Conservation (phyloP, 306 rosid genomes). For the Inga laurina region DNA sequence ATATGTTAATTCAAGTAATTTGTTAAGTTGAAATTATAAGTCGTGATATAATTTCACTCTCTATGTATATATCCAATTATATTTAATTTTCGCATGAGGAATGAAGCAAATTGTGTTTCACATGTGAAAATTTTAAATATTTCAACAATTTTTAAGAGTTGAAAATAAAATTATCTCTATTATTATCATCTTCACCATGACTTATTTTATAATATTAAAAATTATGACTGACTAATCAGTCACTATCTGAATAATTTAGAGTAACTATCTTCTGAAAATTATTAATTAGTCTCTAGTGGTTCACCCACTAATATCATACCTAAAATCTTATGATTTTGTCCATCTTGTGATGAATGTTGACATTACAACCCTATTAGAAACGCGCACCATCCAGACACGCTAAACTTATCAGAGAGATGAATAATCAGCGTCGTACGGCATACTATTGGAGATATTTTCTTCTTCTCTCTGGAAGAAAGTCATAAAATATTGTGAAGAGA, state of each 20-base stretch:
- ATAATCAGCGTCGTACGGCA: neutral
- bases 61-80: neutral
- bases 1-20: neutral
- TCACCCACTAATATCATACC: neutral
- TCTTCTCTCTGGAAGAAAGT: neutral
- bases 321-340: neutral
- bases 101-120: neutral
- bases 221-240: neutral
- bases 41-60: neutral
- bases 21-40: neutral
- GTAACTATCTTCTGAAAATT: neutral
- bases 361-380: neutral
- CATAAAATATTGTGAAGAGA: neutral
- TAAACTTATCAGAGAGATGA: neutral
- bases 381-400: neutral
- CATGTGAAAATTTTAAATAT: neutral
- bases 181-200: neutral
- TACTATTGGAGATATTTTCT: slow-evolving; percentile 29
- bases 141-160: neutral
- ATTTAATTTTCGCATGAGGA: neutral
- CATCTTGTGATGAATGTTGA: neutral
- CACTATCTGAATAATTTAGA: neutral
- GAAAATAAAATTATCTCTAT: neutral
- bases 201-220: neutral
- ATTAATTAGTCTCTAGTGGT: neutral